Conservation (phyloP, 1,284 basidiomycete genomes). For the Irpex lacteus region DNA sequence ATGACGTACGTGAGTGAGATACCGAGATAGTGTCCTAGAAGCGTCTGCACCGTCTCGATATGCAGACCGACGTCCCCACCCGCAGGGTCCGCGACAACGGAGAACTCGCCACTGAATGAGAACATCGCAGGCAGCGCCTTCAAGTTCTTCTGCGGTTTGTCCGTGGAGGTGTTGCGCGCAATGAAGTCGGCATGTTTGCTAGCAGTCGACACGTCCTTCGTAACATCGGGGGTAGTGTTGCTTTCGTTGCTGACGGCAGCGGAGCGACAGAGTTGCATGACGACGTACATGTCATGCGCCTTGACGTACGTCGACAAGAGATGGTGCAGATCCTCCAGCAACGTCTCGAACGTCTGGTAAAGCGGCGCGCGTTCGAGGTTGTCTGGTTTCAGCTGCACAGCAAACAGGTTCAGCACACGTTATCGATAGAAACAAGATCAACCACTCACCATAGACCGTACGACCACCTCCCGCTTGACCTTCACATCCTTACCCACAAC, state of each 20-base stretch:
- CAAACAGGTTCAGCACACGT: background rate
- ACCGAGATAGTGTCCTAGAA: slow-evolving; percentile 32
- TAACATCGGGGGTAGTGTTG: too few relatives aligned
- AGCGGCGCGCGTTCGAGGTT: slow-evolving; percentile 25
- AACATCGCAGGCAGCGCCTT: slow-evolving; percentile 31
- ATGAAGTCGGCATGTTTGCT: too few relatives aligned
- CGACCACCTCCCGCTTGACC: background rate
- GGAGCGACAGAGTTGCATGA: slow-evolving; percentile 10
- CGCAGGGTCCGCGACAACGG: slow-evolving; percentile 39
- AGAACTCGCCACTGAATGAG: slow-evolving; percentile 54
- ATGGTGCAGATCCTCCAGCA: slow-evolving; percentile 35
- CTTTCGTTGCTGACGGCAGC: background rate
- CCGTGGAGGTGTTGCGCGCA: background rate
- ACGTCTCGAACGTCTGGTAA: slow-evolving; percentile 35
- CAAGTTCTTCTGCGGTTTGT: background rate
- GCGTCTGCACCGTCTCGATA: slow-evolving; percentile 33
- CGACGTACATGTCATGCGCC: slow-evolving; percentile 36
- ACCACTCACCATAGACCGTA: background rate
- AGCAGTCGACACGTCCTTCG: too few relatives aligned
- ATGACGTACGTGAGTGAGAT: slow-evolving; percentile 40
- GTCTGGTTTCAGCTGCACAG: background rate
- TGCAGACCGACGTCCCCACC: slow-evolving; percentile 36
- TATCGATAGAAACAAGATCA: background rate
- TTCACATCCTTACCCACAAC: background rate
- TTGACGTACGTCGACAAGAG: slow-evolving; percentile 39